phyloP scores from a whole-genome alignment of 2,329 filamentous ascomycete species.

The Apiospora rasikravindrae region DNA sequence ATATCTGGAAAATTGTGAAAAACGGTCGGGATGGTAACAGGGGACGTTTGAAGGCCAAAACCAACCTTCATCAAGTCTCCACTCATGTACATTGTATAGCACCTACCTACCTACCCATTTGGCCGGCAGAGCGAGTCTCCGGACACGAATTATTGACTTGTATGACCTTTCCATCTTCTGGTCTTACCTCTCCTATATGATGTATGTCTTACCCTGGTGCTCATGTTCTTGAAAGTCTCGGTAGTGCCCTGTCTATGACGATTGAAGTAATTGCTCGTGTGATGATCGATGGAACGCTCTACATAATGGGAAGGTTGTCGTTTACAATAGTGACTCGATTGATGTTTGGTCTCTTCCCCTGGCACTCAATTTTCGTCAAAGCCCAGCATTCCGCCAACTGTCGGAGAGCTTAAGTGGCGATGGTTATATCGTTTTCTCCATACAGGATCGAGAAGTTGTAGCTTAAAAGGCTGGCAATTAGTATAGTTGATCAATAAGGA shows the following conservation, averaged over 20 bases:
- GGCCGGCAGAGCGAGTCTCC: constrained; percentile 5
- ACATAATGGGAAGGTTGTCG: background rate
- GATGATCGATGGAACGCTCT: background rate
- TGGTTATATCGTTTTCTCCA: too few relatives aligned
- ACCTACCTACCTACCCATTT: background rate
- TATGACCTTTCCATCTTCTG: background rate
- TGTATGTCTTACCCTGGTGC: background rate
- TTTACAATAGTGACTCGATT: background rate
- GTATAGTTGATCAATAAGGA: background rate
- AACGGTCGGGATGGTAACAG: background rate
- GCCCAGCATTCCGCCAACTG: background rate
- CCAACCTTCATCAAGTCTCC: constrained; percentile 11
- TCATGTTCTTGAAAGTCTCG: background rate
- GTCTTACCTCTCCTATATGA: background rate
- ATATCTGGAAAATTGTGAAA: constrained; percentile 7
- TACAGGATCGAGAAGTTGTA: background rate
- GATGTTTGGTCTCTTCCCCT: background rate
- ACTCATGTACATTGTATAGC: constrained; percentile 13
- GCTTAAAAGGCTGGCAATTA: background rate
- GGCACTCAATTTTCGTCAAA: background rate
- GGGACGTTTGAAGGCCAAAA: background rate
- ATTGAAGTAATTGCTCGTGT: background rate
- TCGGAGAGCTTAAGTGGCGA: background rate
- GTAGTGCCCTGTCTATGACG: background rate
- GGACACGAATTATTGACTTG: constrained; percentile 14